Evolutionary conservation across 345 rosid genomes (phyloP), one percentile per base, ranked within the genome.

Genomic region (Gossypium arboreum): DNA sequence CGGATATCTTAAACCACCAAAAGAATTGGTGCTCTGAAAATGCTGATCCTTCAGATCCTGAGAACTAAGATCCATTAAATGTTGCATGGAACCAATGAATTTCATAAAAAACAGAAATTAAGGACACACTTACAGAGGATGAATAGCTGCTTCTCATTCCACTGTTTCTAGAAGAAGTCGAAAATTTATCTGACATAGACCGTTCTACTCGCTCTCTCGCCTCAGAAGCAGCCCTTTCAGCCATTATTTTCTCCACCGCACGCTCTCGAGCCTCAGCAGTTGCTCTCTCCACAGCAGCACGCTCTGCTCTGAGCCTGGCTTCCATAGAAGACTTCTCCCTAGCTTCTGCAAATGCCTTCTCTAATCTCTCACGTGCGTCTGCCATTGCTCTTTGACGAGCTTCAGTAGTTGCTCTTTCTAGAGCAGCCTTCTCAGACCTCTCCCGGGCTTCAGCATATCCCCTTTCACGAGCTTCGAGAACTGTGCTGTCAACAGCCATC

Each of bases 201-300:
- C 88, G 85, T 51, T 88, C 94, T 76, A 87, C 76, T 58, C 90
- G 86, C 55, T 86, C 91, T 77, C 93, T 87, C 51, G 91, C 87
- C 79, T 86, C 94, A 77, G 78, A 85, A 76, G 89, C 85, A 87
- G 87, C 86, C 29, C 85, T 91, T 75, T 88, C 97, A 82, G 87
- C 86, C 84, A 78, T 81, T 71, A 83, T 84, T 70, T 81, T 86
- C 79, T 80, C 86, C 20, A 81, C 82, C 27, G 98, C 97, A 77
- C 97, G 97, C 81, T 86, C 94, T 57, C 97, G 92, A 73, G 92
- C 99, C 87, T 91, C 99, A n/a, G 91, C 76, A 7, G 92, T 87
- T 60, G 97, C 99, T 86, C 95, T 88, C 85, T 92, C 99, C 59
- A 91, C 94, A 20, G 93, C 97, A 78, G 93, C 93, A 43, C 96